phyloP scores from a whole-genome alignment of 2,329 filamentous ascomycete species.

The Arthrobotrys musiformis region DNA sequence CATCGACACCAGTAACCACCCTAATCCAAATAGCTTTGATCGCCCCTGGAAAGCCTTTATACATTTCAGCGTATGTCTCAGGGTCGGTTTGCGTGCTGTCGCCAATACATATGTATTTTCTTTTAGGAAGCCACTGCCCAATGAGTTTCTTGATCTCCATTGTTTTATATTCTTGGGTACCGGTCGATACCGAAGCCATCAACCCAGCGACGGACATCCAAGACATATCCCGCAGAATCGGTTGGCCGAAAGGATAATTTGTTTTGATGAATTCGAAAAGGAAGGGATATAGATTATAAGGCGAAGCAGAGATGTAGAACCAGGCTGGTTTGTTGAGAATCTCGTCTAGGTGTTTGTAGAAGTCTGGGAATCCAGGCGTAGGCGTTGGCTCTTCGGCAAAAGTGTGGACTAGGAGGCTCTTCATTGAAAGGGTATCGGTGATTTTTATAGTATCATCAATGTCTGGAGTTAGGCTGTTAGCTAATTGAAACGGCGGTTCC shows the following conservation, averaged over 20 bases:
- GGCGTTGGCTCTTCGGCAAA: slow-evolving; percentile 80
- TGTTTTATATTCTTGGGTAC: slow-evolving; percentile 87
- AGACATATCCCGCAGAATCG: slow-evolving; percentile 84
- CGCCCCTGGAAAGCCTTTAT: slow-evolving; percentile 76
- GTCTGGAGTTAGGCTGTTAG: slow-evolving; percentile 66
- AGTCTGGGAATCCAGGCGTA: slow-evolving; percentile 82
- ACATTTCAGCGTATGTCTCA: slow-evolving; percentile 85
- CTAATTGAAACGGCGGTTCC: too few species aligned
- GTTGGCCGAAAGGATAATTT: slow-evolving; percentile 79
- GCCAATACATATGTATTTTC: slow-evolving; percentile 84
- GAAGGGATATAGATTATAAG: slow-evolving; percentile 93
- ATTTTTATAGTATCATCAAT: slow-evolving; percentile 96
- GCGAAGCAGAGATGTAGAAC: slow-evolving; percentile 94
- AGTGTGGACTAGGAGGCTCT: slow-evolving; percentile 83
- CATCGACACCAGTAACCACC: slow-evolving; percentile 58
- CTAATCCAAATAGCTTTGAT: slow-evolving; percentile 74
- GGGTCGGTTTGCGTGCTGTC: slow-evolving; percentile 93
- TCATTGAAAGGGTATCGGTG: slow-evolving; percentile 81
- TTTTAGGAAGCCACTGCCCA: slow-evolving; percentile 78
- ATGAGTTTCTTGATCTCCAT: slow-evolving; percentile 78
- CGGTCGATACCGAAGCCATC: slow-evolving; percentile 79
- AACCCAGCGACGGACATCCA: slow-evolving; percentile 87
- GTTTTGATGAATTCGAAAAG: slow-evolving; percentile 77
- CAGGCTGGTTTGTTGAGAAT: slow-evolving; percentile 74
- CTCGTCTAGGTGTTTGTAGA: slow-evolving; percentile 75